Conservation (phyloP, 2,329 filamentous ascomycete species). For the Aureobasidium uvarum region DNA sequence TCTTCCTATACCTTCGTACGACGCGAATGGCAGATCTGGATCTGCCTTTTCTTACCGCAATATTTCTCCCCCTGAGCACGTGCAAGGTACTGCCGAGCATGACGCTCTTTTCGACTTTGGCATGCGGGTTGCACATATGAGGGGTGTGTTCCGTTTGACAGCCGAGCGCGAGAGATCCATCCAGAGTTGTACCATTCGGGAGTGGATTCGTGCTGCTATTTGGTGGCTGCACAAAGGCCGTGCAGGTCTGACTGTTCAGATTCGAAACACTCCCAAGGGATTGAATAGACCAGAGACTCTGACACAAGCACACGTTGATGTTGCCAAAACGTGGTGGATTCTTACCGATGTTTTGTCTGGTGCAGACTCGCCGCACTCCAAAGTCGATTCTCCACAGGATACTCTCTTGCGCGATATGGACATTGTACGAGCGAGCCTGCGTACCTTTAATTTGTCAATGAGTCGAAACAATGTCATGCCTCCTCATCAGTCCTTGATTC, state of each 20-base stretch:
- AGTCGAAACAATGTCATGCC: conserved; percentile 77
- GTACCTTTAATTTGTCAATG: conserved; percentile 77
- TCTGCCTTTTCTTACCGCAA: background rate
- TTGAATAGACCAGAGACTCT: conserved; percentile 53
- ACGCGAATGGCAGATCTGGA: conserved; percentile 2
- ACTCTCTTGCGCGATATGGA: conserved; percentile 15
- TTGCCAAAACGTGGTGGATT: conserved; percentile 88
- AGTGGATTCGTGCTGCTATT: conserved; percentile 66
- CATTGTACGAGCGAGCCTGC: conserved; percentile 46
- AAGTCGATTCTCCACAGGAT: conserved; percentile 26
- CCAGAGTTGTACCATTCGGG: conserved; percentile 56
- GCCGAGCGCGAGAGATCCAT: conserved; percentile 70
- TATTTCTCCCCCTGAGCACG: conserved; percentile 29
- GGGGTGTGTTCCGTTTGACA: conserved; percentile 72
- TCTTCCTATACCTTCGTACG: background rate
- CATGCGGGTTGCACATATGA: conserved; percentile 68
- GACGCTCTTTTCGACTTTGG: conserved; percentile 65
- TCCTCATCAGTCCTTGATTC: conserved; percentile 62
- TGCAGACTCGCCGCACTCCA: conserved; percentile 2
- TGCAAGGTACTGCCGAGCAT: conserved; percentile 56
- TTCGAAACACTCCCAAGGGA: conserved; percentile 61
- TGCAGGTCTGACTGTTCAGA: conserved; percentile 67
- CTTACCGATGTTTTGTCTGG: conserved; percentile 43
- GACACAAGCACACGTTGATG: conserved; percentile 78
- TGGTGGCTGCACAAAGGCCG: conserved; percentile 93